Conservation (phyloP, 768 basidiomycete species). For the Tricholoma saponaceum region DNA sequence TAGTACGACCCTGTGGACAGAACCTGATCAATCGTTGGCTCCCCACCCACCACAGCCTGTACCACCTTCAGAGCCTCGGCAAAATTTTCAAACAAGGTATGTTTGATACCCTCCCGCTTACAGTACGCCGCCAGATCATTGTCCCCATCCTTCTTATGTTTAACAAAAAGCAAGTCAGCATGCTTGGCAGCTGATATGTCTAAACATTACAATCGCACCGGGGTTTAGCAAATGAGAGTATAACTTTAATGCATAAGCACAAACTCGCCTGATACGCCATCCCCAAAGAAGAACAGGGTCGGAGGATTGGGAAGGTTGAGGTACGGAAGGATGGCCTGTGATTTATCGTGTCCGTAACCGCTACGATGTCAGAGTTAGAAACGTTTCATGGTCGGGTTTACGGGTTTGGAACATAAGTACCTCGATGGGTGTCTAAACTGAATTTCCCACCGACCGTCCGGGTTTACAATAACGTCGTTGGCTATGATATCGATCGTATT, state of each 20-base stretch:
- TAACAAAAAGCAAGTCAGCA: conserved; percentile 95
- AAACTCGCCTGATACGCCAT: conserved; percentile 85
- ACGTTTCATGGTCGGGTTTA: not conserved
- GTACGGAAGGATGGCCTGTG: conserved; percentile 90
- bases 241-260: not conserved
- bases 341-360: conserved; percentile 94
- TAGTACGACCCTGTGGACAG: too few species aligned
- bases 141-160: conserved; percentile 69
- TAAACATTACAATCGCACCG: conserved; percentile 24
- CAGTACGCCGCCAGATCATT: conserved; percentile 90
- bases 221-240: not conserved
- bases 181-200: conserved; percentile 91
- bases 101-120: conserved; percentile 69
- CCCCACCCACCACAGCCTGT: conserved; percentile 65
- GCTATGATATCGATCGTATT: conserved; percentile 85
- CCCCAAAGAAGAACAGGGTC: conserved; percentile 93
- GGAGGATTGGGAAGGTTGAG: conserved; percentile 66
- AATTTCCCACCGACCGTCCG: conserved; percentile 75
- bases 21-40: conserved; percentile 56
- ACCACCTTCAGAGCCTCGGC: conserved; percentile 55
- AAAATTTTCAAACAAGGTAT: conserved; percentile 77
- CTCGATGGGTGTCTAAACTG: conserved; percentile 86
- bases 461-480: conserved; percentile 74
- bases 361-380: conserved; percentile 31
- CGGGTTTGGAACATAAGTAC: conserved; percentile 40